Base-by-base conservation (phyloP, 176 grass and related monocot species). In the Hyparrhenia diplandra region DNA sequence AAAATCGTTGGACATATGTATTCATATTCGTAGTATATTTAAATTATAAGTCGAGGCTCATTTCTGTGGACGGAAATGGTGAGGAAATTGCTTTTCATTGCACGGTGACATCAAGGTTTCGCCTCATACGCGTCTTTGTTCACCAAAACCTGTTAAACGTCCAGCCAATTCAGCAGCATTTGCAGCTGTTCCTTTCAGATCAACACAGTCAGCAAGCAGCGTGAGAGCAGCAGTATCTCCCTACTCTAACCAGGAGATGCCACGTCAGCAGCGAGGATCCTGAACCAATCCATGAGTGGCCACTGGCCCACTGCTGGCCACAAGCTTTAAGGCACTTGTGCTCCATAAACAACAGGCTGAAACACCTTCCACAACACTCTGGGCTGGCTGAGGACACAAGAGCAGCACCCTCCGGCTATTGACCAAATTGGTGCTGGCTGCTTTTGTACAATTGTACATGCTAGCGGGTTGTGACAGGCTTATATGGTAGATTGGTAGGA, bases 231-330 rank as follows among this genome's bases (percentile, higher is more conserved):
- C 76, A 72, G 65, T 67, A 82, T 88, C 85, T 88, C 35, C 5
- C 30, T 2, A 25, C 63, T 67, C 88, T 82, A 93, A 90, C 84
- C 86, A 89, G 79, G 55, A 5, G 28, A 28, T 25, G 96, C 92
- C 96, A 95, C 85, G 17, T 95, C 61, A 69, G 90, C 79, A 32
- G 45, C 79, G 52, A 75, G 86, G 87, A 95, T 93, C 90, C 45
- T 24, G 76, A 93, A 30, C 69, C 81, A 84, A 98, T 95, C 95
- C 84, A 17, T 37, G 79, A 47, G 47, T 54, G n/a, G n/a, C 32
- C 32, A 32, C 32, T 32, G 74, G 64, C 70, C 65, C n/a, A 54
- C 84, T 67, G 52, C 42, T 65, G 61, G 45, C 92, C 90, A 94
- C 90, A 17, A 47, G 46, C 46, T 49, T 17, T 49, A 49, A 49